phyloP scores from a whole-genome alignment of 2,329 filamentous ascomycete genomes.

The Tolypocladium inflatum region DNA sequence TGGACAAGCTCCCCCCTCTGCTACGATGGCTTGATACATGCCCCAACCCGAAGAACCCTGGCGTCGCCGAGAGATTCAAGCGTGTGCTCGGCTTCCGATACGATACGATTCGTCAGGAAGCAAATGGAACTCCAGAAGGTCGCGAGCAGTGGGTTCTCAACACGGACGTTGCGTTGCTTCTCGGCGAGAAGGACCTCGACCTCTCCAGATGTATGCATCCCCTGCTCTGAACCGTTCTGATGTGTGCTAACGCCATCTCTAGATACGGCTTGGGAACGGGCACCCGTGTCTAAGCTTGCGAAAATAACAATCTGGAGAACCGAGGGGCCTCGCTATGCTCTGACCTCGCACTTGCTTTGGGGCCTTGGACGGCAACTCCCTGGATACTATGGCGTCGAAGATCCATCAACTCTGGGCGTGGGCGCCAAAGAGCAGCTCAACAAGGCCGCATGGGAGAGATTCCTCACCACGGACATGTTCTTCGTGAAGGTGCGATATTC shows the following conservation, averaged over 20 bases:
- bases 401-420: slow-evolving; percentile 34
- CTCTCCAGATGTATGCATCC: slow-evolving; percentile 47
- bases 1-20: slow-evolving; percentile 49
- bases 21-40: slow-evolving; percentile 50
- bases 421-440: slow-evolving; percentile 35
- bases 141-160: slow-evolving; percentile 59
- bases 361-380: slow-evolving; percentile 44
- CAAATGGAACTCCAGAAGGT: slow-evolving; percentile 44
- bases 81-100: slow-evolving; percentile 52
- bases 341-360: slow-evolving; percentile 39
- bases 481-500: slow-evolving; percentile 49
- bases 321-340: slow-evolving; percentile 45
- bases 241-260: slow-evolving; percentile 2
- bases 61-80: slow-evolving; percentile 44
- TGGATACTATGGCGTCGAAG: slow-evolving; percentile 37
- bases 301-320: slow-evolving; percentile 52
- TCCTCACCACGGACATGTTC: slow-evolving; percentile 52
- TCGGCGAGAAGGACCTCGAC: slow-evolving; percentile 54
- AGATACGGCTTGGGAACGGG: slow-evolving; percentile 52
- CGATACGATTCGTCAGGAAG: slow-evolving; percentile 48
- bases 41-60: slow-evolving; percentile 38
- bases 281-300: slow-evolving; percentile 41
- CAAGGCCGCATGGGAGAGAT: slow-evolving; percentile 40
- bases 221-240: neutral
- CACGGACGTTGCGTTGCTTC: slow-evolving; percentile 51